Evolutionary conservation across 352 stramenopile species (phyloP).

Genomic region (Globisporangium okanoganense): DNA sequence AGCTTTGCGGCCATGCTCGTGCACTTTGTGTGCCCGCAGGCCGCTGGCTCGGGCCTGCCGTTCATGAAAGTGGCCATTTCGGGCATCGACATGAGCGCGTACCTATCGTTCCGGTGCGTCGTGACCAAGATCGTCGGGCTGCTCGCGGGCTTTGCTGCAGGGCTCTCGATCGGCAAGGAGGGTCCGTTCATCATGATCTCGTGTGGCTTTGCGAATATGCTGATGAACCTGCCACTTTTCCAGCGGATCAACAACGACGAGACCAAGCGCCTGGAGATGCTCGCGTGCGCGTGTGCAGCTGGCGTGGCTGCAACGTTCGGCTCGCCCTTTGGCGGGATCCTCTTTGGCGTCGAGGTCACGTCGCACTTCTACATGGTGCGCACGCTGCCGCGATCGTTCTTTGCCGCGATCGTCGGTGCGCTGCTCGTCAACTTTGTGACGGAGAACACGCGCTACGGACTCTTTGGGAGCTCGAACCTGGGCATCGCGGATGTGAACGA

Average conservation of each 20-base stretch:
- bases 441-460: slow-evolving; percentile 56
- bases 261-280: slow-evolving; percentile 77
- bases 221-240: slow-evolving; percentile 73
- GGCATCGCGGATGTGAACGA: slow-evolving; percentile 48
- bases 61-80: slow-evolving; percentile 83
- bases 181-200: slow-evolving; percentile 88
- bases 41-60: slow-evolving; percentile 66
- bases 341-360: slow-evolving; percentile 85
- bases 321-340: slow-evolving; percentile 79
- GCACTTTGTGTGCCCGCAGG: slow-evolving; percentile 62
- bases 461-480: slow-evolving; percentile 71
- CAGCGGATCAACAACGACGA: slow-evolving; percentile 74
- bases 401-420: slow-evolving; percentile 72
- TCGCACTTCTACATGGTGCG: slow-evolving; percentile 83
- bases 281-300: slow-evolving; percentile 73
- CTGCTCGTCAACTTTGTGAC: slow-evolving; percentile 64
- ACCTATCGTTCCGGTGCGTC: slow-evolving; percentile 64
- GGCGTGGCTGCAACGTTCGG: slow-evolving; percentile 86
- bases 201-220: slow-evolving; percentile 68
- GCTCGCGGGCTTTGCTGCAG: slow-evolving; percentile 51
- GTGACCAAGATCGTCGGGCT: slow-evolving; percentile 73
- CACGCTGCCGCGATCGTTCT: slow-evolving; percentile 76
- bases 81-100: slow-evolving; percentile 77
- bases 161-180: slow-evolving; percentile 82
- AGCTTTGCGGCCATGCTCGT: slow-evolving; percentile 47